Evolutionary conservation across 2,329 filamentous ascomycete species (phyloP).

Genomic region (Calonectria montana): DNA sequence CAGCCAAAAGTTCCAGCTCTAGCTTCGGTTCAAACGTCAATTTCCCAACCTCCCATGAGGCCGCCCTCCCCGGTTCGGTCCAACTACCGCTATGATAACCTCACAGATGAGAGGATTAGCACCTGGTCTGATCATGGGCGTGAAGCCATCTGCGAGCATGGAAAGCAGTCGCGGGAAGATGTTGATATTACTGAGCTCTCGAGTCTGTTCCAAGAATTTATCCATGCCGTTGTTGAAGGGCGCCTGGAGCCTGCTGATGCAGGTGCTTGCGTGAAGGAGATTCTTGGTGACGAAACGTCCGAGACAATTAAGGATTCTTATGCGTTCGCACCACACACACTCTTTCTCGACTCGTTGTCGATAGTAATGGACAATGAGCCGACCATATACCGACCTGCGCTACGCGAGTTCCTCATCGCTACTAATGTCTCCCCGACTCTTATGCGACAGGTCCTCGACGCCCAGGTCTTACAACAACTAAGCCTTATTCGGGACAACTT

Average conservation of each 20-base stretch:
- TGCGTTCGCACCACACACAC: constrained; percentile 70
- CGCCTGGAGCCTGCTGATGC: constrained; percentile 76
- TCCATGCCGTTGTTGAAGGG: constrained; percentile 78
- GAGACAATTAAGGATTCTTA: constrained; percentile 62
- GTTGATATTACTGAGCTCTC: constrained; percentile 77
- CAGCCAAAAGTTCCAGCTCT: constrained; percentile 7
- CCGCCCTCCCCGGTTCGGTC: constrained; percentile 51
- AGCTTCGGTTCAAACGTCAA: background rate
- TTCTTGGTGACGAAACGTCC: constrained; percentile 69
- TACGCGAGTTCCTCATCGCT: constrained; percentile 77
- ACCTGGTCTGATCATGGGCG: constrained; percentile 77
- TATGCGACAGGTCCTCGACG: constrained; percentile 88
- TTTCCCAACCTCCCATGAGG: constrained; percentile 36
- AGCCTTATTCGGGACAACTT: constrained; percentile 90
- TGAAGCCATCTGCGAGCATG: constrained; percentile 73
- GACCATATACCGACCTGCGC: constrained; percentile 55
- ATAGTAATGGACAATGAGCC: constrained; percentile 81
- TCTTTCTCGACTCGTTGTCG: constrained; percentile 87
- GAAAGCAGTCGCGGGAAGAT: constrained; percentile 71
- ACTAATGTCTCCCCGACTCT: constrained; percentile 77
- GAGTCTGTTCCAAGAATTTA: constrained; percentile 85
- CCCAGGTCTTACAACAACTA: constrained; percentile 77
- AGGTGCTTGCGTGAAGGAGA: constrained; percentile 78
- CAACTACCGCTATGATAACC: constrained; percentile 77
- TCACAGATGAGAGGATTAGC: constrained; percentile 76